Conservation (phyloP, 805 yeast species). For the Myxozyma melibiosi region DNA sequence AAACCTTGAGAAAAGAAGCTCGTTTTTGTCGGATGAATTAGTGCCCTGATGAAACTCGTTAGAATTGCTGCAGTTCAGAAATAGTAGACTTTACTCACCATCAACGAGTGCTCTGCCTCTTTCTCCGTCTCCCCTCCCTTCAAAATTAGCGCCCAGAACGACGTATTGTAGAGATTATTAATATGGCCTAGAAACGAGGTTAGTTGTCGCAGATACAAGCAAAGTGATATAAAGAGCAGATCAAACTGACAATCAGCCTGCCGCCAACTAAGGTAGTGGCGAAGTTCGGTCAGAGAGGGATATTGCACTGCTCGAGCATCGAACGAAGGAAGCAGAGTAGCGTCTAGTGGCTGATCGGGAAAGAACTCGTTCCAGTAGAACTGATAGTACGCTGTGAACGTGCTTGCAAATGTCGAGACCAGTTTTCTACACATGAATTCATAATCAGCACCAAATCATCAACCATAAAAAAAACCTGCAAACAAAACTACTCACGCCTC, state of each 20-base stretch:
- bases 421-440: conserved; percentile 54
- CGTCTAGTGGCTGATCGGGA: conserved; percentile 51
- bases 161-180: conserved; percentile 88
- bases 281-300: conserved; percentile 61
- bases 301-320: conserved; percentile 89
- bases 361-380: conserved; percentile 66
- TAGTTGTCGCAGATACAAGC: background rate
- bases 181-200: conserved; percentile 59
- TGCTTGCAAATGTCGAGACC: conserved; percentile 76
- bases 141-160: conserved; percentile 83
- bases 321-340: conserved; percentile 73
- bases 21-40: conserved; percentile 81
- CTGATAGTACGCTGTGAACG: conserved; percentile 76
- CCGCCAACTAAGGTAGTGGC: conserved; percentile 91
- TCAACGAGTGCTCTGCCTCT: conserved; percentile 76
- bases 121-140: conserved; percentile 69
- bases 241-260: conserved; percentile 70
- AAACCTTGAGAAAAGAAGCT: conserved; percentile 73
- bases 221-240: too few relatives aligned
- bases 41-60: conserved; percentile 55
- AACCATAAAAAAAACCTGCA: background rate
- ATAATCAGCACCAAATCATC: background rate
- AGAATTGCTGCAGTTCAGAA: background rate
- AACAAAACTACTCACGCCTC: conserved; percentile 51
- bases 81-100: conserved; percentile 33